These are phyloP conservation scores for Pseudogymnoascus sp. DNA, from an alignment of 2,329 filamentous ascomycete species.

Conservation along the genomic window DNA sequence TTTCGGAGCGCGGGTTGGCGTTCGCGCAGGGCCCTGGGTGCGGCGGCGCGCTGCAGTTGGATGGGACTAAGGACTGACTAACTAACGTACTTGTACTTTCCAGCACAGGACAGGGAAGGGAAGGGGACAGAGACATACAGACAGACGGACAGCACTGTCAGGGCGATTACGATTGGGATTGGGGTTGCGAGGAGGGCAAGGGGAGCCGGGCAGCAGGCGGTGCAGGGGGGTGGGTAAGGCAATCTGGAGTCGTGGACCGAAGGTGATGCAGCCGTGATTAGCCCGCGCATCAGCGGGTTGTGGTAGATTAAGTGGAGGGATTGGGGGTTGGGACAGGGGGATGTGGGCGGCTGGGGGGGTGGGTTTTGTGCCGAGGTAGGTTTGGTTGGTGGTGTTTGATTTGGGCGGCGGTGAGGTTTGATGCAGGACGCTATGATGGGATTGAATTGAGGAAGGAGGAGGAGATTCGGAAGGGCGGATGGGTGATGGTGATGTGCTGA, in stretches of 20 bases:
- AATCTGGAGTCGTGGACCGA: not conserved
- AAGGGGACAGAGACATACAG: no score
- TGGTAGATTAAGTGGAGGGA: not conserved
- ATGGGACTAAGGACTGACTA: no score
- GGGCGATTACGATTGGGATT: no score
- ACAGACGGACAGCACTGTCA: no score
- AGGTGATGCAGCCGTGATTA: not conserved
- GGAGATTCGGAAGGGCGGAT: not conserved
- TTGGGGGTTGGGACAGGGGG: not conserved
- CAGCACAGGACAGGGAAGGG: no score
- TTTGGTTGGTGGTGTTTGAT: no score
- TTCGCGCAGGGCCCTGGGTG: no score
- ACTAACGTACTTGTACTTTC: no score
- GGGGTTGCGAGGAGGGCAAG: no score
- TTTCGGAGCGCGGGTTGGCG: not conserved
- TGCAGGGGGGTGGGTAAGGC: not conserved
- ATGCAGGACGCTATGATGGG: not conserved
- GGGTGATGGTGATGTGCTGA: no score
- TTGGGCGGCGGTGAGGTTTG: not conserved
- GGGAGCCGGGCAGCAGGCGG: not conserved
- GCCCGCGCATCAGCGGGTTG: not conserved
- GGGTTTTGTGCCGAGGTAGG: not conserved
- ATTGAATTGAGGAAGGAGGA: not conserved
- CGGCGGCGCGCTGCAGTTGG: no score
- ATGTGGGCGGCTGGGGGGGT: not conserved